These are phyloP conservation scores for Zea luxurians DNA, from an alignment of 176 grass and related monocot species.

Conservation along the genomic window DNA sequence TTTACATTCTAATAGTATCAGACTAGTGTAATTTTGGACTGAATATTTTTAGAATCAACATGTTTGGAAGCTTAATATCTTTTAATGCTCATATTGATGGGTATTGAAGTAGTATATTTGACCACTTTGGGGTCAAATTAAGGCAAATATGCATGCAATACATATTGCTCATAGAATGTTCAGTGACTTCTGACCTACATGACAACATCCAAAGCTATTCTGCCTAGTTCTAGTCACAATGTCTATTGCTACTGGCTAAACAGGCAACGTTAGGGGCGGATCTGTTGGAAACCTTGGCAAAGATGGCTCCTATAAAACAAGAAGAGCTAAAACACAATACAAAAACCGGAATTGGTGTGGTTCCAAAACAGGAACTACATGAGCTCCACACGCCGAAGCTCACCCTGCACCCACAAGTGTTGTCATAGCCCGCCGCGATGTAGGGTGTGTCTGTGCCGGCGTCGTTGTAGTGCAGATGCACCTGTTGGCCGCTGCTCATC, in stretches of 20 bases:
- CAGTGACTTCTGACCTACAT: not conserved
- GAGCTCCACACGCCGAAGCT: too few relatives aligned
- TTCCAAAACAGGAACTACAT: too few relatives aligned
- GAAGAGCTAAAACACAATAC: conserved; percentile 65
- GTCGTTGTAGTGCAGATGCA: too few relatives aligned
- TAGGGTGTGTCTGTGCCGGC: too few relatives aligned
- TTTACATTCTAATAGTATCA: not conserved
- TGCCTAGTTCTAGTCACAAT: not conserved
- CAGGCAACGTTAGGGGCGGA: conserved; percentile 81
- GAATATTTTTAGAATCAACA: not conserved
- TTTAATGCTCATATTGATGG: not conserved
- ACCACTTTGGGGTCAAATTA: not conserved
- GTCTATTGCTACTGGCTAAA: conserved; percentile 17
- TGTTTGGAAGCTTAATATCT: not conserved
- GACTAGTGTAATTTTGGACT: not conserved
- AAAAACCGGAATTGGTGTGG: too few relatives aligned
- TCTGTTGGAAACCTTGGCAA: conserved; percentile 91
- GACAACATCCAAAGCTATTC: not conserved
- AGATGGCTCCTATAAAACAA: conserved; percentile 98
- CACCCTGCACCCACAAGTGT: too few relatives aligned
- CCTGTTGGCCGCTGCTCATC: too few relatives aligned
- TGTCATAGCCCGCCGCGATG: too few relatives aligned
- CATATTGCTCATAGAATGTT: conserved; percentile 2
- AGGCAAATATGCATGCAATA: not conserved
- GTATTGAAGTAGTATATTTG: not conserved